Percentiles rank a stretch among this genome's conserved stretches.
These are phyloP conservation scores for Agroathelia rolfsii DNA, from an alignment of 1,284 basidiomycete species.

Conservation along the genomic window DNA sequence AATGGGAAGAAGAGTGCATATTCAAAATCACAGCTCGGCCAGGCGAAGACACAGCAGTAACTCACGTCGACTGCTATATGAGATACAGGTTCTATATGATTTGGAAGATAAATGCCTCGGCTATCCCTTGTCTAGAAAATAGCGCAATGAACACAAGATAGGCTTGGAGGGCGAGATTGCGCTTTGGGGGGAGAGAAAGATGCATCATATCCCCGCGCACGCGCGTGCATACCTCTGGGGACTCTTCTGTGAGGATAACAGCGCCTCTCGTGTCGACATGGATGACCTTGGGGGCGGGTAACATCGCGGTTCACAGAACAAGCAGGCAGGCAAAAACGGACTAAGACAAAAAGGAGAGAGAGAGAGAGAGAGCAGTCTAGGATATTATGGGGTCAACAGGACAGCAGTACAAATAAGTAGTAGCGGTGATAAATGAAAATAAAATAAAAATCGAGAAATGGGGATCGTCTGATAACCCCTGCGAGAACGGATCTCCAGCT, in stretches of 20 bases:
- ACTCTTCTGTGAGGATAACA: conserved; percentile 83
- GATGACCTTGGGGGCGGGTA: conserved; percentile 68
- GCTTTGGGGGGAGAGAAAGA: conserved; percentile 2
- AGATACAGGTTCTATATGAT: conserved; percentile 93
- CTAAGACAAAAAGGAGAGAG: neutral
- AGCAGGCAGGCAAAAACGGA: neutral
- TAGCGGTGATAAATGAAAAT: too few species aligned
- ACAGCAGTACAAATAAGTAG: too few species aligned
- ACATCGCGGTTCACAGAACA: conserved; percentile 25
- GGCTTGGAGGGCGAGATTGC: conserved; percentile 2
- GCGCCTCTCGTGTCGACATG: conserved; percentile 84
- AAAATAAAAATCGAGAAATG: too few species aligned
- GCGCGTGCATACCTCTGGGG: conserved; percentile 63
- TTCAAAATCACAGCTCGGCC: conserved; percentile 2
- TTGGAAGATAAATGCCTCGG: conserved; percentile 90
- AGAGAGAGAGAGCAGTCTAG: conserved; percentile 1
- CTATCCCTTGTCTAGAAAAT: conserved; percentile 74
- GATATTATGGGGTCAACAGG: too few species aligned
- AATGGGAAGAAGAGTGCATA: conserved; percentile 5
- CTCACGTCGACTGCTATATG: conserved; percentile 92
- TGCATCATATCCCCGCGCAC: conserved; percentile 3
- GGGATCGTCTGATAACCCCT: too few species aligned
- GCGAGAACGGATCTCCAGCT: too few species aligned
- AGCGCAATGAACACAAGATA: conserved; percentile 8
- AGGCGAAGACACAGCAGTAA: conserved; percentile 15